Conservation (phyloP, 768 basidiomycete species). For the Mycena galericulata region DNA sequence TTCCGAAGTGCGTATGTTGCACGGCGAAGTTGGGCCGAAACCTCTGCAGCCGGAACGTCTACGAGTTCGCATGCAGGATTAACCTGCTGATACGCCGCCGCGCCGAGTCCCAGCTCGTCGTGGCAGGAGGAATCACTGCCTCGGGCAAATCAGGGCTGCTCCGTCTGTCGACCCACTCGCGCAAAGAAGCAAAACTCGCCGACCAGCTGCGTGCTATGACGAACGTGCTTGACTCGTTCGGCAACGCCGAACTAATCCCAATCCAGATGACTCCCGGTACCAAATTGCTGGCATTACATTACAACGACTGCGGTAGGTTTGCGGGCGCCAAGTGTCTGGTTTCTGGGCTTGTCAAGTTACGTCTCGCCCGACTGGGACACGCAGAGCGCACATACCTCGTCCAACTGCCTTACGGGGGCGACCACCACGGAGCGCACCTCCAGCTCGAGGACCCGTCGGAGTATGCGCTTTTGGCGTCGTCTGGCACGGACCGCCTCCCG, state of each 20-base stretch:
- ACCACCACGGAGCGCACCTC: slow-evolving; percentile 80
- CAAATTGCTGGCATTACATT: slow-evolving; percentile 88
- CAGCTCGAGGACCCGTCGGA: slow-evolving; percentile 86
- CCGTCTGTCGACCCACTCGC: slow-evolving; percentile 84
- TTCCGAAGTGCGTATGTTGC: too few species aligned
- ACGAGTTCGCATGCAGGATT: slow-evolving; percentile 86
- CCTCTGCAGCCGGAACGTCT: slow-evolving; percentile 88
- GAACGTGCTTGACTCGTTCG: slow-evolving; percentile 89
- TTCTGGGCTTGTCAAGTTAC: slow-evolving; percentile 91
- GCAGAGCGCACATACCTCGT: slow-evolving; percentile 93
- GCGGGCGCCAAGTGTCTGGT: slow-evolving; percentile 82
- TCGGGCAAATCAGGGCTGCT: slow-evolving; percentile 91
- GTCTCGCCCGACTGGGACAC: slow-evolving; percentile 75
- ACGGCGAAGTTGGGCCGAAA: too few species aligned
- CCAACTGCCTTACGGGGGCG: slow-evolving; percentile 89
- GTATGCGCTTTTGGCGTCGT: slow-evolving; percentile 86
- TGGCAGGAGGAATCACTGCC: slow-evolving; percentile 90
- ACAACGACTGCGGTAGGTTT: slow-evolving; percentile 83
- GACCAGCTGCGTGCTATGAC: slow-evolving; percentile 82
- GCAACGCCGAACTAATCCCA: slow-evolving; percentile 87
- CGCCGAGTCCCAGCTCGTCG: slow-evolving; percentile 79
- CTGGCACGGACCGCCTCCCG: slow-evolving; percentile 91
- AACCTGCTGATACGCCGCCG: slow-evolving; percentile 87
- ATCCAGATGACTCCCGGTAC: slow-evolving; percentile 90
- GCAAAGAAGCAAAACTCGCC: slow-evolving; percentile 75